Base-by-base conservation (phyloP, 208 protist species). In the Spongospora subterranea region DNA sequence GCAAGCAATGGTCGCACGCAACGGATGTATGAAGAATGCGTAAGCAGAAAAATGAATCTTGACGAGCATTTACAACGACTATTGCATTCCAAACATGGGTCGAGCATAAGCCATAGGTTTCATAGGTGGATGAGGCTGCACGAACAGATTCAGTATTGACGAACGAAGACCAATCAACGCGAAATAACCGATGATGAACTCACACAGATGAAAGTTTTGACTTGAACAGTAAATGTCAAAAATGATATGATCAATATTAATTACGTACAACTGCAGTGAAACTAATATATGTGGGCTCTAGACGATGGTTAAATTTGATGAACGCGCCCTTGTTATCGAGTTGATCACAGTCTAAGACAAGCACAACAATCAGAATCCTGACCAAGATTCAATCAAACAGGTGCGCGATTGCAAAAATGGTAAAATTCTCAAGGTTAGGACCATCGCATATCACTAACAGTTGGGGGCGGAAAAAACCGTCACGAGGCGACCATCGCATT, bases 381-480 rank as follows among this genome's bases (percentile, higher is more conserved):
- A 32, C 41, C 64, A 0, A 46, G 0, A 45, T 13, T 66, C 46
- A 0, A 35, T 0, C 53, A 46, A 46, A 43, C 66, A 0, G 13
- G 0, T n/a, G n/a, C n/a, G n/a, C n/a, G n/a, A n/a, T n/a, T n/a
- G n/a, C 60, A 0, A 24, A 0, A 0, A 60, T 1, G 45, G 0
- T 39, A 0, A 0, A 38, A 0, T 92, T 0, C 20, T 71, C 0
- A 45, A 0, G 88, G 41, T 41, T 77, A 6, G 0, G 24, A 54
- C 38, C 96, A 65, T n/a, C n/a, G n/a, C n/a, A n/a, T n/a, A n/a
- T n/a, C 94, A 95, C 88, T 40, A 39, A 60, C 88, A 99, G 92
- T 99, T 99, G n/a, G 98, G 98, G 0, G 98, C 98, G 88, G 97
- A 98, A 93, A 99, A 99, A 77, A 99, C 94, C 39, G 98, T 99